A percentile compares a stretch with the other conserved stretches of the same genome.
Evolutionary conservation across 306 rosid species (phyloP).

Genomic region (Begonia fuchsioides): DNA sequence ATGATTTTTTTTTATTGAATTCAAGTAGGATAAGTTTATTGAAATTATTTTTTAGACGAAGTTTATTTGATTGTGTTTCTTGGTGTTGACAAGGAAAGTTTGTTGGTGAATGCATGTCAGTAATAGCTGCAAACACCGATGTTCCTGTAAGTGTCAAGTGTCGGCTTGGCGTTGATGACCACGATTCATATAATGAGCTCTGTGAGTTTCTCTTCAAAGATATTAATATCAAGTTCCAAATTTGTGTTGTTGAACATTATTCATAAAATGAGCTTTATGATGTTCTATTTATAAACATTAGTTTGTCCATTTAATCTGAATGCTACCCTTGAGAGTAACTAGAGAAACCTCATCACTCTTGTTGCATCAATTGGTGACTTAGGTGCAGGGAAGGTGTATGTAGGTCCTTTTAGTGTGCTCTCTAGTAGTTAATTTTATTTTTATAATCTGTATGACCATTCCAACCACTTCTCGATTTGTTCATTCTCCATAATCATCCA

Average conservation of each 20-base stretch:
- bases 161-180: conserved; percentile 75
- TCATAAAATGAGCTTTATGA: no score
- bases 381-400: not conserved
- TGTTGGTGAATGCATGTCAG: conserved; percentile 79
- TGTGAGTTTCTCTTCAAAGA: conserved; percentile 36
- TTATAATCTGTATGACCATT: no score
- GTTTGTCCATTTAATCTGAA: no score
- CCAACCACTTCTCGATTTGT: no score
- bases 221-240: not conserved
- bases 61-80: conserved; percentile 24
- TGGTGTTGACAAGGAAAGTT: conserved; percentile 52
- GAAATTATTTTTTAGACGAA: no score
- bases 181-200: conserved; percentile 87
- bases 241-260: no score
- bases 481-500: no score
- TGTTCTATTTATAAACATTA: no score
- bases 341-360: not conserved
- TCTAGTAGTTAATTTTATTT: no score
- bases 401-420: not conserved
- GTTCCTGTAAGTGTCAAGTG: conserved; percentile 73
- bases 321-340: not conserved
- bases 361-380: not conserved
- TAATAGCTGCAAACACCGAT: conserved; percentile 62
- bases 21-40: not conserved
- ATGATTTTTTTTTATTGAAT: no score